Evolutionary conservation across 2,329 filamentous ascomycete species (phyloP), one percentile per base, ranked within the genome.

Genomic region (Epichloe gansuensis): DNA sequence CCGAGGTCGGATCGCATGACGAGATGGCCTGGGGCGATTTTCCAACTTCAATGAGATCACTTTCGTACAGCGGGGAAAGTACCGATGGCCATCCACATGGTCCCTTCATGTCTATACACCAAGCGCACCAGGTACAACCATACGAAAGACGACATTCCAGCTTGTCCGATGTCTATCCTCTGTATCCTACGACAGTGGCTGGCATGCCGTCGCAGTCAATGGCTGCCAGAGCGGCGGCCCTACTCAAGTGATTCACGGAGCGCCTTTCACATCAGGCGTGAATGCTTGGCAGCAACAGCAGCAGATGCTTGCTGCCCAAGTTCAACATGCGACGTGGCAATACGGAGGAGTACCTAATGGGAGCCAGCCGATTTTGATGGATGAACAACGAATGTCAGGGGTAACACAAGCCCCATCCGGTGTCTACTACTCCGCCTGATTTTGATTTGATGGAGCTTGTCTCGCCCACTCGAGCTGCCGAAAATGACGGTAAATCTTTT

Each of bases 61-160:
- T 76, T 59, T 77, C 76, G 0, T 77, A 74, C 48, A 69, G 74
- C 31, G 69, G 70, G 43, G 75, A 77, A 17, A 62, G 63, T 38
- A 60, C 69, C 52, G 55, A 60, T 4, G 61, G 62, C 48, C 69
- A 68, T 8, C 63, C 67, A 23, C 60, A 68, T 17, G 56, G 62
- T 1, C 69, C 70, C 25, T 77, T 73, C 53, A 61, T 70, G n/a
- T 60, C 69, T 9, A 66, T 73, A 46, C 62, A 67, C 5, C 67
- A 71, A 23, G 62, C 67, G 35, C 61, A 57, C 5, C 67, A 70
- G 23, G 62, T 67, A 38, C 61, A 57, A n/a, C 57, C 67, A 8
- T 76, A 72, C 52, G 74, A 74, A 42, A 69, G 74, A 54, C 73
- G 70, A 47, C 59, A 63, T 4, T 70, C 71, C 9, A 60, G 64